Conservation (phyloP, 768 basidiomycete genomes). For the Hygrophorus russula region DNA sequence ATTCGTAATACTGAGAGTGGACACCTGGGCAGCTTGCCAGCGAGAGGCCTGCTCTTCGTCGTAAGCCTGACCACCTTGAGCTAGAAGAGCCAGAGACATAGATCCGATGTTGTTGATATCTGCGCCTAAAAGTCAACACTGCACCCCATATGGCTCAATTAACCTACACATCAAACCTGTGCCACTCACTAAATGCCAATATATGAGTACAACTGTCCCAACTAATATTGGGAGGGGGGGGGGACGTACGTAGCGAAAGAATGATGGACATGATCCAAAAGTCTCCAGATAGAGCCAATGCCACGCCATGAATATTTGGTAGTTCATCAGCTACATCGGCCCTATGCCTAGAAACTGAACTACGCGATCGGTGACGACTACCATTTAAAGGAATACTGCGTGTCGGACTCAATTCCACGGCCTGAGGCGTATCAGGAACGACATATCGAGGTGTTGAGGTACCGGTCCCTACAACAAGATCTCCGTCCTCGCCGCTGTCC, state of each 20-base stretch:
- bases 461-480: background rate
- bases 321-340: background rate
- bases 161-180: slow-evolving; percentile 66
- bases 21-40: slow-evolving; percentile 82
- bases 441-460: too few relatives aligned
- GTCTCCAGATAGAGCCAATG: slow-evolving; percentile 12
- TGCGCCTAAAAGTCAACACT: slow-evolving; percentile 12
- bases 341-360: background rate
- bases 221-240: background rate
- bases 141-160: background rate
- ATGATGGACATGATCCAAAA: slow-evolving; percentile 31
- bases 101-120: slow-evolving; percentile 77
- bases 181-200: slow-evolving; percentile 42
- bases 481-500: background rate
- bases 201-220: background rate
- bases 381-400: background rate
- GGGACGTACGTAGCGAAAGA: slow-evolving; percentile 42
- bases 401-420: background rate
- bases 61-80: slow-evolving; percentile 47
- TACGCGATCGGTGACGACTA: background rate
- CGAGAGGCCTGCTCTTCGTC: slow-evolving; percentile 56
- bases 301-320: slow-evolving; percentile 15
- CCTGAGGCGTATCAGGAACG: too few relatives aligned
- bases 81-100: slow-evolving; percentile 58
- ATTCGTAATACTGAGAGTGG: slow-evolving; percentile 71